Conservation (phyloP, 495 filamentous ascomycete species). For the Penicillium waksmanii region DNA sequence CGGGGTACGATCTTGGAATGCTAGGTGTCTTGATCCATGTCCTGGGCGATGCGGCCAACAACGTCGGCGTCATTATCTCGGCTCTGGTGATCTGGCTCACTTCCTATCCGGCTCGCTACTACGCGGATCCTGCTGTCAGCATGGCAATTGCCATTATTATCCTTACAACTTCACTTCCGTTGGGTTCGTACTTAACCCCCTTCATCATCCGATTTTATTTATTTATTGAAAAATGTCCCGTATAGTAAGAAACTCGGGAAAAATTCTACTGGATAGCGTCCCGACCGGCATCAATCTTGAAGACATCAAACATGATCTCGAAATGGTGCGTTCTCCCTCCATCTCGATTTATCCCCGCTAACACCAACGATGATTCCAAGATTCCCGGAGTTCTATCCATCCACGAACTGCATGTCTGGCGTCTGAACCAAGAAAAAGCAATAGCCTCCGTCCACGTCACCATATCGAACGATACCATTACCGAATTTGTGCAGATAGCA, state of each 20-base stretch:
- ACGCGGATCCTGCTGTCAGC: conserved; percentile 51
- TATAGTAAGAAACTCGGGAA: conserved; percentile 37
- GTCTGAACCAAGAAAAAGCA: conserved; percentile 47
- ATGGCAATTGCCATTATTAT: conserved; percentile 52
- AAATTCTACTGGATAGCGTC: conserved; percentile 78
- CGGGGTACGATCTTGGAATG: conserved; percentile 42
- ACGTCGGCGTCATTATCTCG: conserved; percentile 50
- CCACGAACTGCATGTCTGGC: conserved; percentile 54
- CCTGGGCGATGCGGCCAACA: conserved; percentile 48
- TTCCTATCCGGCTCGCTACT: conserved; percentile 39
- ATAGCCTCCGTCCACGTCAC: conserved; percentile 49
- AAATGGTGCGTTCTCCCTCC: conserved; percentile 26
- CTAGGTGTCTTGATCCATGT: conserved; percentile 54
- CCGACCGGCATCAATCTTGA: conserved; percentile 72
- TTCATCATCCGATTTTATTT: conserved; percentile 23
- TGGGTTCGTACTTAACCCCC: conserved; percentile 28
- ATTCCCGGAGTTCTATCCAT: conserved; percentile 43
- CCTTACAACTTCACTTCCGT: conserved; percentile 41
- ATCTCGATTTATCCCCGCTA: neutral
- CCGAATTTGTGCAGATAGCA: conserved; percentile 38
- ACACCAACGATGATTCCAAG: neutral
- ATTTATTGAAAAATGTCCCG: neutral
- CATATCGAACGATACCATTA: conserved; percentile 27
- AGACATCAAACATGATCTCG: conserved; percentile 72
- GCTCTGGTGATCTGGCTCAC: conserved; percentile 48